Conservation (phyloP, 176 grass and related monocot species). For the maize (Zea mays) region Zm-B73-REFERENCE-NAM-5.0 NC_050097.1:150093501-150094000, state of each 20-base stretch:
- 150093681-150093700: conserved; percentile 39
- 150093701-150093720: conserved; percentile 10
- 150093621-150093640: too few relatives aligned
- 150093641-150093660: not conserved
- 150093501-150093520: conserved; percentile 37
- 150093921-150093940: too few relatives aligned
- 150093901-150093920: too few relatives aligned
- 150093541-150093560: conserved; percentile 90
- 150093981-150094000: too few relatives aligned
- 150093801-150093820: conserved; percentile 45
- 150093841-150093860: conserved; percentile 3
- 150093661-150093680: conserved; percentile 84
- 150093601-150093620: too few relatives aligned
- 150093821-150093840: conserved; percentile 21
- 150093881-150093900: too few relatives aligned
- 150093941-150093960: too few relatives aligned
- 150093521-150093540: conserved; percentile 85
- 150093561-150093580: conserved; percentile 31
- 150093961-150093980: too few relatives aligned
- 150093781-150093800: conserved; percentile 75
- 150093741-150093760: conserved; percentile 62
- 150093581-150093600: too few relatives aligned
- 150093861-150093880: not conserved
- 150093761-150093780: conserved; percentile 78
- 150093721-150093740: not conserved